Base-by-base conservation (phyloP, 2,329 filamentous ascomycete genomes). In the Sphaerostilbella broomeana region DNA sequence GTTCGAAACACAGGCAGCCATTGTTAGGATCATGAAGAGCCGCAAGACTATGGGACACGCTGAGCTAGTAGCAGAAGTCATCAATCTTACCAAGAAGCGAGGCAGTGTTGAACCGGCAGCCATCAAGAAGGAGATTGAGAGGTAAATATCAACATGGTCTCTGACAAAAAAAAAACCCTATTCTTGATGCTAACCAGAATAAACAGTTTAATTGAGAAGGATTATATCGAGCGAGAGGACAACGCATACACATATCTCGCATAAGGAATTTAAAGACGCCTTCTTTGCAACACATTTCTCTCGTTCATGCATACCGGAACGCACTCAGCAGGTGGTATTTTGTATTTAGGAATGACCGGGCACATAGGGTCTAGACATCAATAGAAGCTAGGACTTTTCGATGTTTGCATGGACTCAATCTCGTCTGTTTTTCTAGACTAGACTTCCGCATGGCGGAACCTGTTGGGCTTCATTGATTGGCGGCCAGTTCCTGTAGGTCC, bases 51-150 rank as follows among this genome's bases (percentile, higher is more conserved):
- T 97, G 63, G 79, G 77, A 4, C 90, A 97, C 58, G 72, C 78
- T n/a, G 84, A 94, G 59, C 67, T 98, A 18, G 84, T 97, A 15
- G 81, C 84, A 3, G 89, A 97, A 67, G 88, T 95, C 13, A 95
- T 98, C 56, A 85, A 82, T 52, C 80, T 90, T 56, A 98, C 90
- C 2, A 86, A 82, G 68, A 86, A 77, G 50, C 74, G 92, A 39
- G 94, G 92, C 11, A 86, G 86, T 13, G 70, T 98, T 43, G 89
- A 94, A 56, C 76, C 88, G 27, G 71, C 72, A 2, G 87, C 92
- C 47, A 97, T 98, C 50, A 98, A 98, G 77, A 82, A 84, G 67
- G 94, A 97, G 60, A 95, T 98, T 62, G 92, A 97, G 63, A 88
- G 86, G 79, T 89, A 64, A 55, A 82, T 73, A 20, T 35, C 3